phyloP scores from a whole-genome alignment of 163 green algal species.

The Picocystis sp. region DNA sequence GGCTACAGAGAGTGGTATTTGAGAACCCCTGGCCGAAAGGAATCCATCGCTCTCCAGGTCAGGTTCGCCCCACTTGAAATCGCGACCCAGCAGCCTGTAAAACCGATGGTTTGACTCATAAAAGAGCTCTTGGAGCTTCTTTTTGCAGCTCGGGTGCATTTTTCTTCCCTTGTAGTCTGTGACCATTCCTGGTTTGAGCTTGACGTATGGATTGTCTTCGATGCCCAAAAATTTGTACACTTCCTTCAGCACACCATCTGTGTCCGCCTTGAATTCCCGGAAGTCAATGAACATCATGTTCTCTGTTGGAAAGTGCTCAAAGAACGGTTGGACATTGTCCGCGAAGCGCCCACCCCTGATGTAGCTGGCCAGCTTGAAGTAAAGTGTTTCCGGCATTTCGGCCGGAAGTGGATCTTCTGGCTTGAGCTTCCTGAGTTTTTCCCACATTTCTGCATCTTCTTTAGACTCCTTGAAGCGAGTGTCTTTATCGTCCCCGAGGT shows the following conservation, averaged over 20 bases:
- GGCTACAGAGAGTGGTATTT: too few relatives aligned
- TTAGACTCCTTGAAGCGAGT: conserved; percentile 26
- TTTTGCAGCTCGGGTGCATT: conserved; percentile 34
- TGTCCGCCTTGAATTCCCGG: conserved; percentile 32
- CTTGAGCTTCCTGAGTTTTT: conserved; percentile 19
- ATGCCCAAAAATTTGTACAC: conserved; percentile 42
- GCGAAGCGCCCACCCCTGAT: conserved; percentile 34
- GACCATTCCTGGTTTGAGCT: conserved; percentile 7
- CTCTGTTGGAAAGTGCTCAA: conserved; percentile 34
- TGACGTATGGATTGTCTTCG: conserved; percentile 18
- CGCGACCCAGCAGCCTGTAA: conserved; percentile 24
- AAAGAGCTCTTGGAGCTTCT: conserved; percentile 27
- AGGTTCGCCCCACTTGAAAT: conserved; percentile 25
- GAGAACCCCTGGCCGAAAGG: too few relatives aligned
- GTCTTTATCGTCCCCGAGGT: conserved; percentile 14
- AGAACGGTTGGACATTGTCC: conserved; percentile 41
- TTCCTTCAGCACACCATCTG: conserved; percentile 27
- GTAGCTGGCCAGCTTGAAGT: conserved; percentile 20
- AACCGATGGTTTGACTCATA: conserved; percentile 26
- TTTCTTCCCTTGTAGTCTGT: conserved; percentile 24
- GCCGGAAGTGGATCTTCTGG: conserved; percentile 24
- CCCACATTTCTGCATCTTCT: conserved; percentile 24
- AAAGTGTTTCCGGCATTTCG: conserved; percentile 31
- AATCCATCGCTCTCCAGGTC: too few relatives aligned
- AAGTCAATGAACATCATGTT: conserved; percentile 68